phyloP scores from a whole-genome alignment of 2,329 filamentous ascomycete genomes.

The Aspergillus brasiliensis region DNA sequence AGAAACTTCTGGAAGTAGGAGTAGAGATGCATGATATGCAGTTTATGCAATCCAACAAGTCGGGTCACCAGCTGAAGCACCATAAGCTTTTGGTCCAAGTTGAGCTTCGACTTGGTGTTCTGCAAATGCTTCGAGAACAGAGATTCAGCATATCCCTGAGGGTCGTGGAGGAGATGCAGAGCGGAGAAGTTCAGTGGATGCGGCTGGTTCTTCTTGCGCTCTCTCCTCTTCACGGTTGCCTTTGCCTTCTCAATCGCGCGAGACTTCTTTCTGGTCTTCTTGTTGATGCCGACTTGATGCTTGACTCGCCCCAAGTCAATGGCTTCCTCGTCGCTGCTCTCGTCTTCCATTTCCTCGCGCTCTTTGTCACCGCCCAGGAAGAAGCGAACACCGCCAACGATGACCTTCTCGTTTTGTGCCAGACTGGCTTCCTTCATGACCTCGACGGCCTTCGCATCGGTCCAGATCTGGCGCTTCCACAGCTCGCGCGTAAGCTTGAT shows the following conservation, averaged over 20 bases:
- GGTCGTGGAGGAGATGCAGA: conserved; percentile 88
- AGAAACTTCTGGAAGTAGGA: conserved; percentile 95
- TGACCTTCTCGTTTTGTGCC: conserved; percentile 89
- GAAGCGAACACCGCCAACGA: conserved; percentile 83
- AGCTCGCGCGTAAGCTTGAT: conserved; percentile 93
- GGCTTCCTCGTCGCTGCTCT: conserved; percentile 76
- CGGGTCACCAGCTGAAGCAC: conserved; percentile 88
- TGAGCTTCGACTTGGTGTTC: conserved; percentile 79
- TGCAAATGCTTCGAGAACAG: conserved; percentile 91
- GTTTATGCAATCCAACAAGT: conserved; percentile 87
- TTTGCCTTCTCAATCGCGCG: conserved; percentile 78
- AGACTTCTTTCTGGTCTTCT: conserved; percentile 88
- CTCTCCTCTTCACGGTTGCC: conserved; percentile 76
- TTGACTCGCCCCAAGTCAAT: conserved; percentile 78
- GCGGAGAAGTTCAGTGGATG: conserved; percentile 95
- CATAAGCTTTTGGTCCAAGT: conserved; percentile 85
- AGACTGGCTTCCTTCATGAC: conserved; percentile 95
- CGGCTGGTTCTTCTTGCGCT: conserved; percentile 84
- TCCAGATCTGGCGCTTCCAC: conserved; percentile 97
- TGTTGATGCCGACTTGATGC: conserved; percentile 89
- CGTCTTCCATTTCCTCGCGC: conserved; percentile 87
- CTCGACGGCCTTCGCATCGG: conserved; percentile 90
- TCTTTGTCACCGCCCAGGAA: conserved; percentile 97
- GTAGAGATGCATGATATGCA: conserved; percentile 87
- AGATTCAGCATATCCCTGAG: conserved; percentile 87